These are phyloP conservation scores for Tolypocladium tropicale DNA, from an alignment of 2,329 filamentous ascomycete genomes.

Conservation along the genomic window DNA sequence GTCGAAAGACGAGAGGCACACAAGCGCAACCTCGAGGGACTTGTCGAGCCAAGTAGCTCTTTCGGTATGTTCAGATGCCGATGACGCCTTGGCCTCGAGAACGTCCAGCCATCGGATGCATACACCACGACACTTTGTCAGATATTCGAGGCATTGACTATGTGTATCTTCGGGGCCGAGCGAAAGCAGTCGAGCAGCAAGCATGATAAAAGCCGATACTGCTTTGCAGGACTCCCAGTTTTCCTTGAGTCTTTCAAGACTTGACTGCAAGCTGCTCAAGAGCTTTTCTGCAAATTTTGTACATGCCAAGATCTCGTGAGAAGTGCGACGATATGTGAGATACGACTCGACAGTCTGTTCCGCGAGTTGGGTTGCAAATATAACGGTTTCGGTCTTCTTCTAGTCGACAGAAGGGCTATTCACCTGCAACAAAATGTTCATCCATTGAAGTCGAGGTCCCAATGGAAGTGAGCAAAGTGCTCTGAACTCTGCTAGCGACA, in stretches of 20 bases:
- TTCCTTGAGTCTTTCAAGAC: neutral
- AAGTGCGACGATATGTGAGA: slow-evolving; percentile 10
- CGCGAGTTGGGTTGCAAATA: slow-evolving; percentile 37
- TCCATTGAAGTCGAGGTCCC: slow-evolving; percentile 40
- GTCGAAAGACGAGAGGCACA: slow-evolving; percentile 3
- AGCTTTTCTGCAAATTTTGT: slow-evolving; percentile 15
- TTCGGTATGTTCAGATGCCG: neutral
- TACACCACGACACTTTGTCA: neutral
- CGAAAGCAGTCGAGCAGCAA: neutral
- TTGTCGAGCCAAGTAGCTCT: neutral
- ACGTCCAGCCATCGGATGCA: neutral
- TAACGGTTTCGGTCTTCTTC: slow-evolving; percentile 33
- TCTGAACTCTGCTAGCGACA: slow-evolving; percentile 44
- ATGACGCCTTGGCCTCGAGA: neutral
- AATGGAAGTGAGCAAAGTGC: slow-evolving; percentile 36
- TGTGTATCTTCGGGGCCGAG: neutral
- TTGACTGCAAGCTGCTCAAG: neutral
- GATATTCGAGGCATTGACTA: neutral
- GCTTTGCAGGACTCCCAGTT: slow-evolving; percentile 3
- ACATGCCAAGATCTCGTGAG: slow-evolving; percentile 25
- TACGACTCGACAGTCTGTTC: slow-evolving; percentile 33
- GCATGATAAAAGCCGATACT: neutral
- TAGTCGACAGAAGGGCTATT: slow-evolving; percentile 36
- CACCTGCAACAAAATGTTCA: slow-evolving; percentile 44
- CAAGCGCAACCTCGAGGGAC: neutral